Evolutionary conservation across 139 green algal species (phyloP).

Genomic region (Tetraselmis striata): DNA sequence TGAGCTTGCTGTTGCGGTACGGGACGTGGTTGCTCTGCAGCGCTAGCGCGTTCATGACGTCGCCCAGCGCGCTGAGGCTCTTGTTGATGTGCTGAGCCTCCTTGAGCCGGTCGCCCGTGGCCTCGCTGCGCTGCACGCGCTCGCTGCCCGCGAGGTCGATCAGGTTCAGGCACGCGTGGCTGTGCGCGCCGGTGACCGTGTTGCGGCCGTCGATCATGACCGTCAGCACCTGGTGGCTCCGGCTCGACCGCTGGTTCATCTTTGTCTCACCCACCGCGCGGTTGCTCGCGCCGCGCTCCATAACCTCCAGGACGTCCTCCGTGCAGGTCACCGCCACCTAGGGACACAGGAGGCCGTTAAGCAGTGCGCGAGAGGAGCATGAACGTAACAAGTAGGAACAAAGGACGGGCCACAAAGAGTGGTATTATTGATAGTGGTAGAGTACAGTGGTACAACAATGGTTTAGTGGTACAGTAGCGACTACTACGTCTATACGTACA

Average conservation of each 20-base stretch:
- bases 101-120: constrained; percentile 68
- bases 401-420: too few species aligned
- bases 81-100: constrained; percentile 95
- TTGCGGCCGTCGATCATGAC: constrained; percentile 75
- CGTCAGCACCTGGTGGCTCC: constrained; percentile 78
- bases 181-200: constrained; percentile 34
- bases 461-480: too few species aligned
- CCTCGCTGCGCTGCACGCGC: constrained; percentile 74
- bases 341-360: too few species aligned
- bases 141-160: constrained; percentile 78
- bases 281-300: constrained; percentile 57
- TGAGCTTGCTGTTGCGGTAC: constrained; percentile 89
- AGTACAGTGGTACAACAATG: too few species aligned
- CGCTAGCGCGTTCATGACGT: constrained; percentile 75
- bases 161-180: constrained; percentile 51
- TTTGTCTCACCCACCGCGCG: constrained; percentile 68
- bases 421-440: too few species aligned
- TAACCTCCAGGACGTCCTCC: constrained; percentile 68
- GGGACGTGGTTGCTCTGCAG: constrained; percentile 65
- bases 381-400: too few species aligned
- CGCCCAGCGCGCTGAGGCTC: constrained; percentile 56
- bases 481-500: too few species aligned
- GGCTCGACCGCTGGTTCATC: constrained; percentile 87
- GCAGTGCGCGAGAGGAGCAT: too few species aligned
- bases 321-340: constrained; percentile 54